These are phyloP conservation scores for Fusarium circinatum DNA, from an alignment of 2,329 filamentous ascomycete genomes.

Conservation along the genomic window DNA sequence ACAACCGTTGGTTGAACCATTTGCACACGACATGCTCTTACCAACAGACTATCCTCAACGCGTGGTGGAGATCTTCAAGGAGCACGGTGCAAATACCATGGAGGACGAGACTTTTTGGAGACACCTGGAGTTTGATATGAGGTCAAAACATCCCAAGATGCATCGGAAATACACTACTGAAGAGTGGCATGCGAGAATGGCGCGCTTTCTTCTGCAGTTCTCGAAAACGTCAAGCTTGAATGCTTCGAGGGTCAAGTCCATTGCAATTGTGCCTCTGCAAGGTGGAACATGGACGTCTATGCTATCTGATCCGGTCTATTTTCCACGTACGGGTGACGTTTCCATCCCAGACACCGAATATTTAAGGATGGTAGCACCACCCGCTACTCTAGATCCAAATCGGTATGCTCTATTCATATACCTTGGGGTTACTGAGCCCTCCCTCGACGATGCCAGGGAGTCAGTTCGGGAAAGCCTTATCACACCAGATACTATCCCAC, in stretches of 20 bases:
- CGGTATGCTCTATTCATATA: neutral
- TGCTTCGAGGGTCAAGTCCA: neutral
- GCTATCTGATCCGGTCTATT: neutral
- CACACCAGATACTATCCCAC: fast-evolving
- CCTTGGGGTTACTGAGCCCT: neutral
- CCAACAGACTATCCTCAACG: neutral
- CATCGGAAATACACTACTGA: neutral
- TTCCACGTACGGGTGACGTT: neutral
- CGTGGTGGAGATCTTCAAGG: neutral
- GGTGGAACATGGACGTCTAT: neutral
- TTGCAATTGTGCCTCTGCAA: neutral
- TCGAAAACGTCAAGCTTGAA: fast-evolving
- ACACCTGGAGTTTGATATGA: neutral
- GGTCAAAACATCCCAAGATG: fast-evolving
- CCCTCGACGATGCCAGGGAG: fast-evolving
- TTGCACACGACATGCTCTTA: fast-evolving
- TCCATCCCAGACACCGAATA: fast-evolving
- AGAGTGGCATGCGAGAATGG: neutral
- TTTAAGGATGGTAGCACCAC: neutral
- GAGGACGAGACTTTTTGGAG: fast-evolving
- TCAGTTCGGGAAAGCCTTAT: fast-evolving
- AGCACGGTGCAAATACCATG: neutral
- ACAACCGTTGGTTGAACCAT: neutral
- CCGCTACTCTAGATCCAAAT: neutral
- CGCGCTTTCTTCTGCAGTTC: neutral